phyloP scores from a whole-genome alignment of 352 stramenopile species.

The Phytopythium cucurbitacearum region DNA sequence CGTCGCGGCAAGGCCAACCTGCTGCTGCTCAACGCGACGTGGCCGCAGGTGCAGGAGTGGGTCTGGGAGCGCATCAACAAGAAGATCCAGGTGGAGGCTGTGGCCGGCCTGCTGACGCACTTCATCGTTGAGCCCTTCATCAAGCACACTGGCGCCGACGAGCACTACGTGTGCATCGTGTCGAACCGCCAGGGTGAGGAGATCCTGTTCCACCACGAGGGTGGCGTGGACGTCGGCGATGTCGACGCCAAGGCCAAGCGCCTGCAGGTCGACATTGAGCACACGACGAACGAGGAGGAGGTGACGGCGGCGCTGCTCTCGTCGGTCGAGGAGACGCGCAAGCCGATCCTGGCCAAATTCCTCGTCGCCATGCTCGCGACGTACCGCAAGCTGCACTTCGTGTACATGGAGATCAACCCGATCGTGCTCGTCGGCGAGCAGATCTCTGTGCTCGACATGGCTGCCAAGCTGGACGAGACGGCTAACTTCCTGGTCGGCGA shows the following conservation, averaged over 20 bases:
- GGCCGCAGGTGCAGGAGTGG: conserved; percentile 91
- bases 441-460: conserved; percentile 95
- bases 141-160: conserved; percentile 88
- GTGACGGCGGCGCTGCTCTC: conserved; percentile 73
- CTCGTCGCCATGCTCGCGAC: conserved; percentile 88
- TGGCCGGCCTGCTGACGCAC: conserved; percentile 91
- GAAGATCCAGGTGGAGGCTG: conserved; percentile 88
- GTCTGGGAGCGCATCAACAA: conserved; percentile 93
- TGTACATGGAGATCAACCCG: conserved; percentile 98
- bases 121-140: conserved; percentile 98
- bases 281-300: conserved; percentile 56
- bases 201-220: conserved; percentile 95
- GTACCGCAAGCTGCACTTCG: conserved; percentile 95
- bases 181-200: conserved; percentile 93
- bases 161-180: conserved; percentile 98
- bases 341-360: conserved; percentile 87
- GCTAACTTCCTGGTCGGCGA: conserved; percentile 92
- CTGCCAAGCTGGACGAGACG: conserved; percentile 96
- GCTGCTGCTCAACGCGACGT: conserved; percentile 93
- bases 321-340: conserved; percentile 75
- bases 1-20: conserved; percentile 94
- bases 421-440: conserved; percentile 91
- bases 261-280: conserved; percentile 83
- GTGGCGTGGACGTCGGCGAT: conserved; percentile 94
- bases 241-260: conserved; percentile 93